phyloP scores from a whole-genome alignment of 2,329 filamentous ascomycete genomes.

The Fusarium algeriense region DNA sequence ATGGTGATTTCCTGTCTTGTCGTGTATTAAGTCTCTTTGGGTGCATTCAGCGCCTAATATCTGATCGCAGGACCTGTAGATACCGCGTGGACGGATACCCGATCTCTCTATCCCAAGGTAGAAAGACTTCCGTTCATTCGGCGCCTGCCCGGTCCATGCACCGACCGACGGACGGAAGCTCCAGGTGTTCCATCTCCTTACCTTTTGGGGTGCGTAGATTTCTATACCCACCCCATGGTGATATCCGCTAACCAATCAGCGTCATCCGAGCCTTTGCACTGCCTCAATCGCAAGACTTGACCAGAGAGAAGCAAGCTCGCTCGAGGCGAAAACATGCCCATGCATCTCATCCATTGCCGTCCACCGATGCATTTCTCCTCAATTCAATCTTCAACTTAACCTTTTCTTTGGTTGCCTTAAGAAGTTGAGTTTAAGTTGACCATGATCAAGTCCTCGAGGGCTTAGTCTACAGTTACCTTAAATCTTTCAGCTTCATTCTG shows the following conservation, averaged over 20 bases:
- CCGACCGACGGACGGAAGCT: conserved; percentile 3
- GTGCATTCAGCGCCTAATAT: conserved; percentile 3
- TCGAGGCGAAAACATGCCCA: conserved; percentile 25
- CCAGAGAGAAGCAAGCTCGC: conserved; percentile 9
- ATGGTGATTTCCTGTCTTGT: background rate
- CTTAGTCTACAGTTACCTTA: background rate
- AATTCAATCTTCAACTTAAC: conserved; percentile 22
- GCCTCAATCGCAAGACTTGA: conserved; percentile 34
- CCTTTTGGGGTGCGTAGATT: conserved; percentile 1
- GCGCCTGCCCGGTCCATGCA: conserved; percentile 29
- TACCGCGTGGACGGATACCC: background rate
- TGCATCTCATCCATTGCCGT: conserved; percentile 6
- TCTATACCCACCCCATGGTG: conserved; percentile 12
- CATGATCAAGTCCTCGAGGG: conserved; percentile 15
- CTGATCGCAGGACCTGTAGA: background rate
- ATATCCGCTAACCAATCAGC: conserved; percentile 27
- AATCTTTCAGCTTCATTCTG: conserved; percentile 15
- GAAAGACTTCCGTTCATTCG: conserved; percentile 25
- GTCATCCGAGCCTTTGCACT: conserved; percentile 30
- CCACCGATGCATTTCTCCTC: conserved; percentile 28
- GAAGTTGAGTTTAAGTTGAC: background rate
- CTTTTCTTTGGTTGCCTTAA: conserved; percentile 11
- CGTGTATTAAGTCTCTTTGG: background rate
- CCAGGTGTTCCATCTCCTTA: conserved; percentile 10
- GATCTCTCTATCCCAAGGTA: conserved; percentile 10